These are phyloP conservation scores for Symbiodinium pilosum DNA, from an alignment of 73 alveolate genomes.

Conservation along the genomic window DNA sequence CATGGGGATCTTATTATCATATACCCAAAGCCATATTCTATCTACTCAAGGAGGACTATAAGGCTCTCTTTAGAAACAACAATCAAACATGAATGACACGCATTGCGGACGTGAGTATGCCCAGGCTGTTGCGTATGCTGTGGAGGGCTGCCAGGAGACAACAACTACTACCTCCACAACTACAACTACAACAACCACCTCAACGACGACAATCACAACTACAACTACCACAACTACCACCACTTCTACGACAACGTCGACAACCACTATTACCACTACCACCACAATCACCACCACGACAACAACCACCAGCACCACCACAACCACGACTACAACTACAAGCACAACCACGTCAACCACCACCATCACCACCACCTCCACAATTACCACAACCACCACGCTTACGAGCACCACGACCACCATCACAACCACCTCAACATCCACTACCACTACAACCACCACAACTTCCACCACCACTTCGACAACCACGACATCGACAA, in stretches of 20 bases:
- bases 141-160: background rate
- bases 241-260: conserved; percentile 25
- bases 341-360: conserved; percentile 8
- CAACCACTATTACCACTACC: conserved; percentile 19
- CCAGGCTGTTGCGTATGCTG: background rate
- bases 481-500: too few species aligned
- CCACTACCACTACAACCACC: conserved; percentile 19
- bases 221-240: conserved; percentile 8
- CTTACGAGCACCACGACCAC: background rate
- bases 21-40: too few species aligned
- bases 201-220: conserved; percentile 2
- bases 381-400: conserved; percentile 9
- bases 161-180: conserved; percentile 37
- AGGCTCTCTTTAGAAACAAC: too few species aligned
- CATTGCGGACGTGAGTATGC: background rate
- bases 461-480: too few species aligned
- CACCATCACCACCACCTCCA: background rate
- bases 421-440: background rate
- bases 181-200: conserved; percentile 9
- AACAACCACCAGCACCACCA: conserved; percentile 10
- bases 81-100: too few species aligned
- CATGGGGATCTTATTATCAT: too few species aligned
- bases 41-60: too few species aligned
- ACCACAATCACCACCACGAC: conserved; percentile 24
- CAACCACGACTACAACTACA: conserved; percentile 22